Conservation (phyloP, 495 filamentous ascomycete species). For the Sphaerosporella brunnea region DNA sequence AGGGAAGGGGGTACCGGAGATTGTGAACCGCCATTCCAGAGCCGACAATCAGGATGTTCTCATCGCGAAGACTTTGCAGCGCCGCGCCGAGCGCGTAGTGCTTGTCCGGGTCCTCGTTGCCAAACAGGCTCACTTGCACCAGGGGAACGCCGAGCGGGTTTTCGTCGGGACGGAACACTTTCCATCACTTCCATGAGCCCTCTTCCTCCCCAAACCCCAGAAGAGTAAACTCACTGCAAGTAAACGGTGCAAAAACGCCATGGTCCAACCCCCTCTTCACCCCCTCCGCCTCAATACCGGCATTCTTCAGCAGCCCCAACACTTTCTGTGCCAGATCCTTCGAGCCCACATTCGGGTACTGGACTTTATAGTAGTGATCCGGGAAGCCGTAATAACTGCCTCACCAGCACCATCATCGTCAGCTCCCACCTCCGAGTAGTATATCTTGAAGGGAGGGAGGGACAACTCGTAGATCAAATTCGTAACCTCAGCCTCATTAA, state of each 20-base stretch:
- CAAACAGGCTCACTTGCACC: conserved; percentile 64
- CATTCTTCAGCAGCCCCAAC: conserved; percentile 37
- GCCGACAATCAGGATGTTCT: conserved; percentile 54
- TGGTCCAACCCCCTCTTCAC: conserved; percentile 61
- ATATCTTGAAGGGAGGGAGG: too few relatives aligned
- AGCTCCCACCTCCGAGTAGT: not conserved
- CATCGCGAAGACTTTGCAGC: conserved; percentile 47
- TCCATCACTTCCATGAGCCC: not conserved
- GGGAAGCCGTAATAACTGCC: conserved; percentile 65
- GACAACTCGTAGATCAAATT: conserved; percentile 69
- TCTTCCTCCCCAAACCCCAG: too few relatives aligned
- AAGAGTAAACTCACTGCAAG: conserved; percentile 13
- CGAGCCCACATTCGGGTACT: conserved; percentile 52
- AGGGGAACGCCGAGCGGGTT: conserved; percentile 64
- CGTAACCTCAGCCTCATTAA: conserved; percentile 52
- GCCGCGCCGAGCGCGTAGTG: conserved; percentile 59
- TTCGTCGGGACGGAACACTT: conserved; percentile 48
- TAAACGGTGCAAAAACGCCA: conserved; percentile 33
- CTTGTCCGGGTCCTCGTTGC: conserved; percentile 46
- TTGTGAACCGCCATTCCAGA: conserved; percentile 86
- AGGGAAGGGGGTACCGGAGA: conserved; percentile 28
- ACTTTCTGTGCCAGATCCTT: conserved; percentile 47
- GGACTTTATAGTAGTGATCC: conserved; percentile 39
- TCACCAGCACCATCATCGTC: conserved; percentile 8
- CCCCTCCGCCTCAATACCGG: conserved; percentile 46